Evolutionary conservation across 1,284 basidiomycete species (phyloP).

Genomic region (Boletus subluridellus): DNA sequence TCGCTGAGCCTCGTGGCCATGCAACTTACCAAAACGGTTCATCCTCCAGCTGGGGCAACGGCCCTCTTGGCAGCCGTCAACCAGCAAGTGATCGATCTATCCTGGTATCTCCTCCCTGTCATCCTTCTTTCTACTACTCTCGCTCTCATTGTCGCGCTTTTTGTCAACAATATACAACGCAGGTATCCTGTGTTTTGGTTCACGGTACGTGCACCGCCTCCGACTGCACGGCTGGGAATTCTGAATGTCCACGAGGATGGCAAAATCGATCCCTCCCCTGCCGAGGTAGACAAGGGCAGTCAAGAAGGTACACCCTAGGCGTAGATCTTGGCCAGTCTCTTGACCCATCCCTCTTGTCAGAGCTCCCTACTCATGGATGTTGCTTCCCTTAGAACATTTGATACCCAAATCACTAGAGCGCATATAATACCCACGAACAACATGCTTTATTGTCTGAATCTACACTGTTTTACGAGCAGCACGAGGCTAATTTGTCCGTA

Average conservation of each 20-base stretch:
- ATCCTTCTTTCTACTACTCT: slow-evolving; percentile 53
- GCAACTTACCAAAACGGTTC: slow-evolving; percentile 53
- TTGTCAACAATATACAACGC: slow-evolving; percentile 59
- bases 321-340: slow-evolving; percentile 9
- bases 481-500: slow-evolving; percentile 15
- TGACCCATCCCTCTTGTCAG: not conserved
- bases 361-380: slow-evolving; percentile 1
- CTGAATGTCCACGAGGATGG: not conserved
- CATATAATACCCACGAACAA: slow-evolving; percentile 2
- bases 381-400: not conserved
- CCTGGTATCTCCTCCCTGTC: slow-evolving; percentile 62
- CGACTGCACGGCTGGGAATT: not conserved
- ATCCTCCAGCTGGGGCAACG: slow-evolving; percentile 60
- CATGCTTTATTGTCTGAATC: slow-evolving; percentile 2
- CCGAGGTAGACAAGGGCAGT: not conserved
- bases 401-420: not conserved
- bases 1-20: slow-evolving; percentile 46
- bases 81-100: slow-evolving; percentile 43
- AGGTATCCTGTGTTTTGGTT: slow-evolving; percentile 59
- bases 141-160: slow-evolving; percentile 48
- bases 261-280: not conserved
- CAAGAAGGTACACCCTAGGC: not conserved
- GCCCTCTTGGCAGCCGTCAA: slow-evolving; percentile 49
- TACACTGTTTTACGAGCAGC: slow-evolving; percentile 5
- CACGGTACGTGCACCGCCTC: slow-evolving; percentile 12